Percentiles rank a stretch among this genome's conserved stretches.
Evolutionary conservation across 139 green algal species (phyloP).

Genomic region (Pseudopediastrum boryanum): DNA sequence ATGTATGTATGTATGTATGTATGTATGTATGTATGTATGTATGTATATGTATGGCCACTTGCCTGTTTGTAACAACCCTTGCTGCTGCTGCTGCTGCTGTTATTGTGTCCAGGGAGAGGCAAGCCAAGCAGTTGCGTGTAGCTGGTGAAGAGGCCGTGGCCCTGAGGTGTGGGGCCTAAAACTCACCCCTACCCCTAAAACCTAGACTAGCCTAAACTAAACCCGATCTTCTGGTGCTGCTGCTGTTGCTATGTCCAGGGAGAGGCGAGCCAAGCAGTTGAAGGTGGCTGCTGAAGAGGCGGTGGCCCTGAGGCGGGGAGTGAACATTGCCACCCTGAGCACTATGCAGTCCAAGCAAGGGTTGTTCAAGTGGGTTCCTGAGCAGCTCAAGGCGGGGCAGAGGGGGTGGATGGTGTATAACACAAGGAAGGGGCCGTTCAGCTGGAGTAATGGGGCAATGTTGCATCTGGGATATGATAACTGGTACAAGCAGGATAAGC

Average conservation of each 20-base stretch:
- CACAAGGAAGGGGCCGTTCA: constrained; percentile 34
- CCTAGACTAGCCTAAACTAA: too few relatives aligned
- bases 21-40: too few relatives aligned
- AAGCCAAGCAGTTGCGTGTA: constrained; percentile 42
- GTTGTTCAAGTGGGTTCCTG: constrained; percentile 61
- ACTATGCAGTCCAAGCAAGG: constrained; percentile 18
- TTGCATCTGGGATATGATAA: constrained; percentile 82
- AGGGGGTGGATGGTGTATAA: not conserved
- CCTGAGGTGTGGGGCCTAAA: constrained; percentile 55
- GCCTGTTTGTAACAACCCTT: too few relatives aligned
- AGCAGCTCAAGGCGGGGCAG: constrained; percentile 32
- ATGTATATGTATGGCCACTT: too few relatives aligned
- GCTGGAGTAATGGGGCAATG: constrained; percentile 39
- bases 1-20: too few relatives aligned
- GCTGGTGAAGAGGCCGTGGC: constrained; percentile 50
- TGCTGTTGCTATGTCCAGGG: constrained; percentile 8
- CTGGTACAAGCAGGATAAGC: constrained; percentile 78
- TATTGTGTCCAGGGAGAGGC: constrained; percentile 22
- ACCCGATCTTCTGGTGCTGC: too few relatives aligned
- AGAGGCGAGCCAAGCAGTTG: constrained; percentile 41
- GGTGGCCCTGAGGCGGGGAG: constrained; percentile 56
- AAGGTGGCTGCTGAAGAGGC: constrained; percentile 45
- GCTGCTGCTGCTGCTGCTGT: not conserved
- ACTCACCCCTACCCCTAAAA: too few relatives aligned
- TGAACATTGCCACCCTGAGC: constrained; percentile 38